Evolutionary conservation across 208 protist species (phyloP).

Genomic region (Herpetomonas muscarum): DNA sequence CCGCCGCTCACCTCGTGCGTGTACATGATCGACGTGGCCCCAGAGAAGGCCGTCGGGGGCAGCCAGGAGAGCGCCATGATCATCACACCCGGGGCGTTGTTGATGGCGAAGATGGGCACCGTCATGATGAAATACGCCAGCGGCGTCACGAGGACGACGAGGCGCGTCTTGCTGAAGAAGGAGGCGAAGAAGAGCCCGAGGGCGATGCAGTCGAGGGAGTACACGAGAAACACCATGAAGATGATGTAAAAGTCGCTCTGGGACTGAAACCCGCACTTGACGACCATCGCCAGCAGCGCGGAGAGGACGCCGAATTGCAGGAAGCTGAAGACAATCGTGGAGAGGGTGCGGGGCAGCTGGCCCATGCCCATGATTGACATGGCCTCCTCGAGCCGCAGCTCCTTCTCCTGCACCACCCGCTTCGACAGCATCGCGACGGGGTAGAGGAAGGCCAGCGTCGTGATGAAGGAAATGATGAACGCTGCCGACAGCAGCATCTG

Average conservation of each 20-base stretch:
- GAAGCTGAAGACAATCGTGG: slow-evolving; percentile 25
- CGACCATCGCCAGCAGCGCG: slow-evolving; percentile 16
- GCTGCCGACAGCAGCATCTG: slow-evolving; percentile 19
- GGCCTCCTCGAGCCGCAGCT: slow-evolving; percentile 39
- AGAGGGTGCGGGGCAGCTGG: slow-evolving; percentile 23
- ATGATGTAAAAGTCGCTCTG: slow-evolving; percentile 23
- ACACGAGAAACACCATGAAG: slow-evolving; percentile 36
- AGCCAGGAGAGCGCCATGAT: slow-evolving; percentile 23
- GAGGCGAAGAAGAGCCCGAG: slow-evolving; percentile 25
- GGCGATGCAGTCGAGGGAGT: slow-evolving; percentile 21
- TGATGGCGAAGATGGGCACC: slow-evolving; percentile 18
- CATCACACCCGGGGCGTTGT: slow-evolving; percentile 11
- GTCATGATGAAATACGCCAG: slow-evolving; percentile 39
- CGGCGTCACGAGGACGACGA: slow-evolving; percentile 34
- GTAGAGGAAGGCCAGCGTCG: slow-evolving; percentile 42
- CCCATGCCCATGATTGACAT: slow-evolving; percentile 50
- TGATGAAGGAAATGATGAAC: slow-evolving; percentile 26
- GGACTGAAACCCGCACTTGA: slow-evolving; percentile 12
- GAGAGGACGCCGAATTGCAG: slow-evolving; percentile 45
- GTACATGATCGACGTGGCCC: slow-evolving; percentile 9
- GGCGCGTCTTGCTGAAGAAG: slow-evolving; percentile 40
- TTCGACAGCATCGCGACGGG: slow-evolving; percentile 31
- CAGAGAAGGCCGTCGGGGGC: slow-evolving; percentile 27
- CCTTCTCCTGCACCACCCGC: slow-evolving; percentile 45
- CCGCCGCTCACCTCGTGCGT: slow-evolving; percentile 15